Base-by-base conservation (phyloP, 1,284 basidiomycete species). In the Tremellales sp. region DNA sequence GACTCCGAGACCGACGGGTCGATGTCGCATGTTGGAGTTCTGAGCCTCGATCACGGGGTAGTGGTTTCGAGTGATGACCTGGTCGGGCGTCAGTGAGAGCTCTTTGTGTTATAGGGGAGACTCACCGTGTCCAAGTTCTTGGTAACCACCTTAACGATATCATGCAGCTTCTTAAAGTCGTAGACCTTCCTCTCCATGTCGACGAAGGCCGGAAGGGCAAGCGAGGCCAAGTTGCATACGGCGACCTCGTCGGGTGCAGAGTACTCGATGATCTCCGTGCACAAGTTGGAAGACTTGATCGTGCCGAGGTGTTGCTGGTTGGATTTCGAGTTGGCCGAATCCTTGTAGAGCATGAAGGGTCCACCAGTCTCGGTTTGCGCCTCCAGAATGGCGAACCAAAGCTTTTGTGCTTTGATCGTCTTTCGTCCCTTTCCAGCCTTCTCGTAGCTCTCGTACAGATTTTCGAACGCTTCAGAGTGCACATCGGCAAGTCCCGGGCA, bases 231-330 rank as follows among this genome's bases (percentile, higher is more conserved):
- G 76, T 98, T 99, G 81, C 95, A 99, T 36, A 99, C 95, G 40
- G 95, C 95, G 32, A 88, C 93, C 76, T 99, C 95, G 50, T 98
- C 95, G 1, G 94, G 93, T 10, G 94, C 82, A 43, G 90, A 94
- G 76, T 97, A 98, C 75, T 99, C 91, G 71, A 99, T 88, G 70
- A 99, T 98, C 74, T 99, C 95, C 10, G 94, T 97, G 78, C 95
- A 99, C 36, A 99, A 78, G 74, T 99, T 98, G 50, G 94, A 97
- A 5, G 90, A 95, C 78, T 97, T 98, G 84, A 99, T 98, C 16
- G 90, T 95, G 40, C 95, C 95, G 32, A 98, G 81, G 74, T 99
- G 97, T 78, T 94, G 86, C 75, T 99, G 95, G 77, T 99, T 99
- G 31, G 91, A 94, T 75, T 97, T 97, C 61, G 79, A 85, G 70